Conservation (phyloP, 208 protist species). For the Porcisia hertigi region DNA sequence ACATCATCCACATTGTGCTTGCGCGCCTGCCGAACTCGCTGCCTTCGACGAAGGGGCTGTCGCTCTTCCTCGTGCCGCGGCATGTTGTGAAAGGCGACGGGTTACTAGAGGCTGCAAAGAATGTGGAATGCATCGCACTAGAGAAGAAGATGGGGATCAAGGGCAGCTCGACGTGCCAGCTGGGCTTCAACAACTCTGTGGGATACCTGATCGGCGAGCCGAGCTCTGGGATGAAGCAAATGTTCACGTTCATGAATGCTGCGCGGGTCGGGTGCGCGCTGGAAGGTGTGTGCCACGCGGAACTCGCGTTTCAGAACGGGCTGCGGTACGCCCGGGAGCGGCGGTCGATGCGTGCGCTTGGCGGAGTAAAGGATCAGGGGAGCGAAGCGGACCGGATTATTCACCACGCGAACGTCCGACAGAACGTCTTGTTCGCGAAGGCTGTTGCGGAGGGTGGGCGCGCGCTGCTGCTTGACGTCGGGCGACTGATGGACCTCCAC, state of each 20-base stretch:
- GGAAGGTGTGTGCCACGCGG: constrained; percentile 75
- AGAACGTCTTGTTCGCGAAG: constrained; percentile 83
- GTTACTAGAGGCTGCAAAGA: constrained; percentile 55
- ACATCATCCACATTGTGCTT: constrained; percentile 88
- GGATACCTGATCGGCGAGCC: constrained; percentile 87
- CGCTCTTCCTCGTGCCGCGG: constrained; percentile 92
- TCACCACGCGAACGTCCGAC: constrained; percentile 78
- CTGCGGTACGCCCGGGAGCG: constrained; percentile 75
- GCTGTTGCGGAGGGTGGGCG: constrained; percentile 83
- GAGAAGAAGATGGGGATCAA: constrained; percentile 93
- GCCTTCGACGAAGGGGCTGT: constrained; percentile 83
- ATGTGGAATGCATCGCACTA: constrained; percentile 64
- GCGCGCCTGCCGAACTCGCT: constrained; percentile 67
- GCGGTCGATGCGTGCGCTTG: constrained; percentile 66
- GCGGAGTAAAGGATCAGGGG: constrained; percentile 55
- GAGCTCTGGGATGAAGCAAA: constrained; percentile 83
- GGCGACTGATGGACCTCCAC: constrained; percentile 68
- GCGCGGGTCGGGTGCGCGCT: constrained; percentile 78
- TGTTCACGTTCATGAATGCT: constrained; percentile 92
- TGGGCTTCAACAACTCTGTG: constrained; percentile 81
- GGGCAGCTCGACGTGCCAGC: constrained; percentile 72
- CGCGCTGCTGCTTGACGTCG: constrained; percentile 73
- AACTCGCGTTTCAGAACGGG: constrained; percentile 87
- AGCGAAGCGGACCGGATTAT: constrained; percentile 68
- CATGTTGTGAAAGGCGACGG: constrained; percentile 70